Base-by-base conservation (phyloP, 257 asterid genomes). In the Solanum ossicruentum region DNA sequence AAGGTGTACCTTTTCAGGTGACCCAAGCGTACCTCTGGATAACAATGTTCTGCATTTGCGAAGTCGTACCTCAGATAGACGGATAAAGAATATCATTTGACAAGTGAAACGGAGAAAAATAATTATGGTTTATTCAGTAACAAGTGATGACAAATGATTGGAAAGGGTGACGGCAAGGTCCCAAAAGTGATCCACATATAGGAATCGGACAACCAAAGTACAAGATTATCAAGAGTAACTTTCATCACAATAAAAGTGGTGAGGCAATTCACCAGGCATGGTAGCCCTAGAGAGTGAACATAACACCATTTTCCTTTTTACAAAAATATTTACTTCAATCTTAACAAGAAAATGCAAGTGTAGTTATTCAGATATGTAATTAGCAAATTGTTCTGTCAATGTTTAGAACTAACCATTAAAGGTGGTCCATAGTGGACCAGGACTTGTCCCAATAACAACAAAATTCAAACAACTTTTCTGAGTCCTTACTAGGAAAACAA, bases 1-100 rank as follows among this genome's bases (percentile, higher is more conserved):
- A 94, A 94, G 21, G 93, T 78, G 85, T 92, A 95, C 88, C 95
- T 89, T 89, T 95, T 89, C 52, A 97, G 84, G 85, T 97, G 98
- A 11, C 99, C 99, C 81, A 95, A 89, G 23, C 98, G 91, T 78
- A 97, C 97, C 89, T 95, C 99, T 1, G 97, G 99, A 87, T 97
- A 97, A 71, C 92, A 93, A 88, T 90, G 96, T 84, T 97, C 99
- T 97, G 96, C 90, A 69, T 77, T 32, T 56, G 73, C 75, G 84
- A 73, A 70, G 58, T 39, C 52, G 15, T 61, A 4, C 28, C 28
- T 84, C 80, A 84, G 61, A 51, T 61, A 56, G 57, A 60, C 21
- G 20, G 77, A 39, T 17, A n/a, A 23, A 71, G 10, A 72, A 41
- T 20, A 73, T 12, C 20, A 3, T 12, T 21, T 73, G 81, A 60